Base-by-base conservation (phyloP, 805 yeast species). In the Teunomyces gatunensis region DNA sequence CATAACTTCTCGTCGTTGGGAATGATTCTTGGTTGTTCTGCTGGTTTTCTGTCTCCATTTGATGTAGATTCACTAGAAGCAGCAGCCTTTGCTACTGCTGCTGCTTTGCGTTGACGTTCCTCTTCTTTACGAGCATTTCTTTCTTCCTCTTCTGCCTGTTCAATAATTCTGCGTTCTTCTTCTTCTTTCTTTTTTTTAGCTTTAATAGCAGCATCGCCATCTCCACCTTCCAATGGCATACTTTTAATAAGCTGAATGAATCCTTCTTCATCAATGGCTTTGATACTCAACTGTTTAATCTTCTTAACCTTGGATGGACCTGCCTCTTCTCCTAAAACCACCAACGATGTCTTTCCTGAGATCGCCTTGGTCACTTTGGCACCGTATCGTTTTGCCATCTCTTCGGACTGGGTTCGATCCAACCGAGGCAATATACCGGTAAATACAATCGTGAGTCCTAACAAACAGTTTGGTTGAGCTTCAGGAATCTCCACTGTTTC, bases 141-240 rank as follows among this genome's bases (percentile, higher is more conserved):
- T 55, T 81, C 84, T 15, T 57, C 64, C 6, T 53, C 58, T 45
- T 57, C 58, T 9, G 71, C 76, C 18, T 70, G 68, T 52, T 74
- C 77, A 17, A 76, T 49, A 2, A 84, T 80, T 47, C 68, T 67
- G 29, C 68, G 69, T 57, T 86, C 90, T 56, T 89, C 94, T 48
- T 78, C 82, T 51, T 80, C 81, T 50, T 83, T 75, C 66, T 89
- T 89, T 39, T 72, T 73, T 50, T 83, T 73, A 2, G 94, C 94
- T 53, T 80, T 82, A 48, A 78, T 78, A 0, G 97, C 98, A 3
- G 73, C 81, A 12, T 69, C 86, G n/a, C 95, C 88, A 39, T 78
- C 80, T 0, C 98, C 98, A 23, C 99, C 99, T 53, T 85, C 90
- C 2, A 84, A 84, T 0, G 99, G 98, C 94, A 92, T 87, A 5